Base-by-base conservation (phyloP, 805 yeast genomes). In the Pichia paraexigua region DNA sequence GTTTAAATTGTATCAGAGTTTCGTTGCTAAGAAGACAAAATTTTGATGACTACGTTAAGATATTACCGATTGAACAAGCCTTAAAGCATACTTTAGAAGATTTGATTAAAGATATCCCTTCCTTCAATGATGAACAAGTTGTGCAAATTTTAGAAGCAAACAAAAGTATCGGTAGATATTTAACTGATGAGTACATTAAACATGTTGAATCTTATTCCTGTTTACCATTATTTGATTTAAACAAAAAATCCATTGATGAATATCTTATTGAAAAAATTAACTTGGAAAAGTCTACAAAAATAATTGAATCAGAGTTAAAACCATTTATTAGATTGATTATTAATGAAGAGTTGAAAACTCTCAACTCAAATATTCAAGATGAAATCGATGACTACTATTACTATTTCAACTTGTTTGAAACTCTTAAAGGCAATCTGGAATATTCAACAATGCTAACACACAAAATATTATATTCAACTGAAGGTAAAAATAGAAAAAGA, bases 401-500 rank as follows among this genome's bases (percentile, higher is more conserved):
- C 53, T 76, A 72, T 57, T 66, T 77, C 4, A 60, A 75, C 0
- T 66, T 70, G 41, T 85, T 82, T 62, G 73, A 76, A 49, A 61
- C 69, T 10, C 59, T 81, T 49, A 78, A 75, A 49, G 53, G 69
- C 4, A 82, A 55, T 30, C 37, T 57, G 2, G 62, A 64, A 2
- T 40, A 53, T 18, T 60, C 59, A 2, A 54, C 53, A 1, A 53
- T 57, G 20, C 57, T 58, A 1, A 50, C 55, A 5, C 60, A 54
- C 8, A 83, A 82, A 76, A 63, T 72, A 2, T 65, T 87, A 11
- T 95, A 87, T 61, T 75, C 77, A 30, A 79, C 83, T 47, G 95
- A 88, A 62, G 86, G 87, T 35, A 70, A 74, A 28, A 81, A 83
- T 57, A 68, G 92, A 56, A 83, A 80, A 78, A 71, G 91, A 53